These are phyloP conservation scores for Tubosaeta sp. DNA, from an alignment of 768 basidiomycete genomes.

Conservation along the genomic window DNA sequence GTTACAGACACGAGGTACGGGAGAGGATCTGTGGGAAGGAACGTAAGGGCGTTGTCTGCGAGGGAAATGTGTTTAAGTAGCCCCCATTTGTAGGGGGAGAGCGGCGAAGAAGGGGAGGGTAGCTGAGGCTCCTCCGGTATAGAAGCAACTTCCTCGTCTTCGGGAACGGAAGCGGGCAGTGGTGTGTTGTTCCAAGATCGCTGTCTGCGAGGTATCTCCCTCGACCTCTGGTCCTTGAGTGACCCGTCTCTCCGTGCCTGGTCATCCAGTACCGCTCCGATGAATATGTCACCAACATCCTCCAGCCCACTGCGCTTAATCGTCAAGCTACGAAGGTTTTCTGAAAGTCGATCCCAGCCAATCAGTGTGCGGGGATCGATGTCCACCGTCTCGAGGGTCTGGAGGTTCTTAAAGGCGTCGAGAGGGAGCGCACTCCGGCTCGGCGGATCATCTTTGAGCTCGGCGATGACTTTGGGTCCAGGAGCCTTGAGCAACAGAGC, in stretches of 20 bases:
- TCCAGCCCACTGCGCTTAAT: slow-evolving; percentile 78
- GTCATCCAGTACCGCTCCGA: slow-evolving; percentile 75
- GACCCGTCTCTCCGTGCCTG: slow-evolving; percentile 59
- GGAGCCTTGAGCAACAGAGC: slow-evolving; percentile 67
- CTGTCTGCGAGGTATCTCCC: slow-evolving; percentile 42
- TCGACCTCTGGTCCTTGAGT: slow-evolving; percentile 41
- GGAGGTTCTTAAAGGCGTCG: slow-evolving; percentile 80
- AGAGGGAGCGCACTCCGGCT: slow-evolving; percentile 75
- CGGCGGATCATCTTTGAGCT: slow-evolving; percentile 65
- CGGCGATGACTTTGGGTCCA: slow-evolving; percentile 59
- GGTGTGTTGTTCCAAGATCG: slow-evolving; percentile 46
- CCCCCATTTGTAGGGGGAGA: slow-evolving; percentile 67
- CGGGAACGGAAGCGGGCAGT: slow-evolving; percentile 56
- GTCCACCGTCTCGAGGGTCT: slow-evolving; percentile 68
- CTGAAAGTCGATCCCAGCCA: slow-evolving; percentile 79
- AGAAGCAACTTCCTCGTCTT: slow-evolving; percentile 35
- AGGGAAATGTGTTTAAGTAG: slow-evolving; percentile 73
- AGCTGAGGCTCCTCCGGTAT: slow-evolving; percentile 18
- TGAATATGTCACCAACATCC: slow-evolving; percentile 73
- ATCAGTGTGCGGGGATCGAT: slow-evolving; percentile 79
- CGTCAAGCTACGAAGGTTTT: slow-evolving; percentile 67
- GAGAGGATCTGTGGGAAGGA: slow-evolving; percentile 64
- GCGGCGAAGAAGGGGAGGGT: slow-evolving; percentile 31
- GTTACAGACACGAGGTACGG: slow-evolving; percentile 69
- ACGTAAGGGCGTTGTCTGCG: slow-evolving; percentile 77